Percentiles rank a stretch among this genome's conserved stretches.
Evolutionary conservation across 2,329 filamentous ascomycete genomes (phyloP).

Genomic region (Hypoxylon sp.): DNA sequence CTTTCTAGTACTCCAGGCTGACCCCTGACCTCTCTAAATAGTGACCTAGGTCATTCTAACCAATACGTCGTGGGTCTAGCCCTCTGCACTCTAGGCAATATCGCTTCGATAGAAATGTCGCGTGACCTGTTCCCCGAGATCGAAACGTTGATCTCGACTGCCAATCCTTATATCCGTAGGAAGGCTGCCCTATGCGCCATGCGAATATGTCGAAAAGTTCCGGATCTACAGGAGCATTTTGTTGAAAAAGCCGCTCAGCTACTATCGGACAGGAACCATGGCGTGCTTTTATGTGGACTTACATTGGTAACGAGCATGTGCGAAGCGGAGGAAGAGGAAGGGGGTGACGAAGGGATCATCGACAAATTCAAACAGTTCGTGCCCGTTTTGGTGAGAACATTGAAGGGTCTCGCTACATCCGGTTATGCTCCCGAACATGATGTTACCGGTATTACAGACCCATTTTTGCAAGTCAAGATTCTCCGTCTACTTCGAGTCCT

Average conservation of each 20-base stretch:
- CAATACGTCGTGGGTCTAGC: slow-evolving; percentile 98
- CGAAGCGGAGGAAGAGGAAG: slow-evolving; percentile 93
- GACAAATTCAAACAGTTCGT: slow-evolving; percentile 92
- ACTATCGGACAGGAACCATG: slow-evolving; percentile 93
- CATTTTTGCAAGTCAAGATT: slow-evolving; percentile 97
- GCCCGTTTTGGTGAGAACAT: slow-evolving; percentile 86
- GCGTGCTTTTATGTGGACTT: slow-evolving; percentile 91
- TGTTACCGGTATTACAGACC: slow-evolving; percentile 97
- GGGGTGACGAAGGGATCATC: slow-evolving; percentile 88
- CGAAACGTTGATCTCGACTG: slow-evolving; percentile 89
- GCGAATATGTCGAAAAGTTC: slow-evolving; percentile 98
- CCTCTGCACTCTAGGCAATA: slow-evolving; percentile 96
- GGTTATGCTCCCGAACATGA: slow-evolving; percentile 98
- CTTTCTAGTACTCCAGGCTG: slow-evolving; percentile 8
- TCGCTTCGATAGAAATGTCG: slow-evolving; percentile 98
- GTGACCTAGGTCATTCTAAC: slow-evolving; percentile 96
- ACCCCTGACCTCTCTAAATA: slow-evolving; percentile 57
- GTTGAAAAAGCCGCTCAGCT: slow-evolving; percentile 92
- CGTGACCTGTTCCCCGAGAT: slow-evolving; percentile 97
- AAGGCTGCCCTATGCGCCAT: slow-evolving; percentile 99
- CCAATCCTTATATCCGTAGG: slow-evolving; percentile 97
- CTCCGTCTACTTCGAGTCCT: slow-evolving; percentile 87
- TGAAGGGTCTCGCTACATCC: slow-evolving; percentile 93
- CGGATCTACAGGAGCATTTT: slow-evolving; percentile 97
- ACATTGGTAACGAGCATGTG: slow-evolving; percentile 93